These are phyloP conservation scores for Alternaria gansuensis DNA, from an alignment of 2,329 filamentous ascomycete species.

Conservation along the genomic window DNA sequence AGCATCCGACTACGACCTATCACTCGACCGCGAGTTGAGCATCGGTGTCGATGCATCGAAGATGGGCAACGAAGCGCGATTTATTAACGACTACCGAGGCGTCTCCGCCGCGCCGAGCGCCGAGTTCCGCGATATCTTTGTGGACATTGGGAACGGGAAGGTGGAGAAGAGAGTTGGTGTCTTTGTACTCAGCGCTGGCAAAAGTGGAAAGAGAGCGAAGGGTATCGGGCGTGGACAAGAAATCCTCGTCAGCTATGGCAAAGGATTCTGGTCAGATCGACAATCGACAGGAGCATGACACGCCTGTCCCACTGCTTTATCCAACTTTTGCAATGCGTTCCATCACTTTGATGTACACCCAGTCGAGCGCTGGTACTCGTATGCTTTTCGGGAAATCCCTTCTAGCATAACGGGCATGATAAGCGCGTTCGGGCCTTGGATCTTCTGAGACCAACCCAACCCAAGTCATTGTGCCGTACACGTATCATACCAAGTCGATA, in stretches of 20 bases:
- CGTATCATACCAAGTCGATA: not conserved
- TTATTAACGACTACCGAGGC: constrained; percentile 64
- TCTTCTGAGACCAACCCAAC: not conserved
- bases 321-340: not conserved
- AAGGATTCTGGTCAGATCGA: constrained; percentile 60
- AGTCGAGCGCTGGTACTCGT: not conserved
- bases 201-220: constrained; percentile 57
- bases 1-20: constrained; percentile 61
- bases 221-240: constrained; percentile 61
- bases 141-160: constrained; percentile 50
- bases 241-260: constrained; percentile 64
- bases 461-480: not conserved
- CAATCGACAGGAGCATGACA: constrained; percentile 22
- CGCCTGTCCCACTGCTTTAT: not conserved
- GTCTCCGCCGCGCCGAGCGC: constrained; percentile 54
- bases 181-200: constrained; percentile 60
- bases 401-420: not conserved
- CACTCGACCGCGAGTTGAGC: constrained; percentile 59
- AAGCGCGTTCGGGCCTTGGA: not conserved
- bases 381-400: not conserved
- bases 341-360: not conserved
- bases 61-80: constrained; percentile 62
- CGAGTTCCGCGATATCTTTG: constrained; percentile 56
- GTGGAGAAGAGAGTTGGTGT: constrained; percentile 61
- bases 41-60: constrained; percentile 60